phyloP scores from a whole-genome alignment of 2,329 filamentous ascomycete genomes.

The Cladorrhinum sp. region DNA sequence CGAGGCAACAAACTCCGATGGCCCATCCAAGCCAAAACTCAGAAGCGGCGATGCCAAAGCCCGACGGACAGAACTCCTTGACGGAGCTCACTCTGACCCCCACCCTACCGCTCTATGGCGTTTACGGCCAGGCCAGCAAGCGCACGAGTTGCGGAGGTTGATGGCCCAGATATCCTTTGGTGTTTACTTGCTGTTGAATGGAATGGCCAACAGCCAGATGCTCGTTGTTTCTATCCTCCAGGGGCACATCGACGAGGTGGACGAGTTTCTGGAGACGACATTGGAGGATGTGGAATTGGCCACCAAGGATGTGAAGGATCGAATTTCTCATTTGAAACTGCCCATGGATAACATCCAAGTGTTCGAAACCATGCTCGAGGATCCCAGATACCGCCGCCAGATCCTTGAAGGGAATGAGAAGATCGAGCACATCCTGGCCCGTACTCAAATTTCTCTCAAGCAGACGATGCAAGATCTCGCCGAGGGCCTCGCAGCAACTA shows the following conservation, averaged over 20 bases:
- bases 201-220: constrained; percentile 81
- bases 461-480: constrained; percentile 76
- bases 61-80: constrained; percentile 65
- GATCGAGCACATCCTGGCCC: constrained; percentile 83
- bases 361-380: constrained; percentile 85
- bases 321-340: constrained; percentile 75
- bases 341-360: constrained; percentile 78
- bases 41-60: constrained; percentile 55
- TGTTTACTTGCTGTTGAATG: constrained; percentile 79
- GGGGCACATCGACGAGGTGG: constrained; percentile 88
- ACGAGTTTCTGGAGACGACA: constrained; percentile 82
- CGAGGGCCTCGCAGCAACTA: constrained; percentile 72
- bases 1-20: constrained; percentile 59
- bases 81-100: constrained; percentile 64
- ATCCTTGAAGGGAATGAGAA: constrained; percentile 85
- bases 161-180: constrained; percentile 92
- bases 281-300: constrained; percentile 81
- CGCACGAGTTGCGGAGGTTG: constrained; percentile 87
- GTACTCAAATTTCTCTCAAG: constrained; percentile 72
- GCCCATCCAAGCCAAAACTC: constrained; percentile 49
- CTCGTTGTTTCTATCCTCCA: constrained; percentile 89
- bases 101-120: constrained; percentile 75
- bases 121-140: constrained; percentile 68
- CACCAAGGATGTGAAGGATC: constrained; percentile 72
- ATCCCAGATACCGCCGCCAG: constrained; percentile 75